These are phyloP conservation scores for Fusarium nisikadoi DNA, from an alignment of 2,329 filamentous ascomycete genomes.

Conservation along the genomic window DNA sequence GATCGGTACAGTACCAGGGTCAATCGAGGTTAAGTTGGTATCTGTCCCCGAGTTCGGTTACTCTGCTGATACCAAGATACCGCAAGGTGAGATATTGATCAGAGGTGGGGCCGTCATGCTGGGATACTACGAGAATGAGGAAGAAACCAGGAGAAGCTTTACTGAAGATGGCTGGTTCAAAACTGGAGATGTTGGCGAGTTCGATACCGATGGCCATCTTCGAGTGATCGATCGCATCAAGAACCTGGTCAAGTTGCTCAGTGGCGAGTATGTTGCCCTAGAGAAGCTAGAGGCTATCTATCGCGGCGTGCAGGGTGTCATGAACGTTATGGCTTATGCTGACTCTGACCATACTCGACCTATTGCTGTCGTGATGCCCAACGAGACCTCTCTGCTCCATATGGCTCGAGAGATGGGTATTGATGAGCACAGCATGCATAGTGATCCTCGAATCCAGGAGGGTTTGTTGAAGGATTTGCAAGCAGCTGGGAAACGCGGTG, in stretches of 20 bases:
- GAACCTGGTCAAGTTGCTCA: slow-evolving; percentile 94
- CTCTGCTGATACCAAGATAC: slow-evolving; percentile 74
- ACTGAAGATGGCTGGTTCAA: slow-evolving; percentile 94
- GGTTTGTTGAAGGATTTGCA: slow-evolving; percentile 74
- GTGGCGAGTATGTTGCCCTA: slow-evolving; percentile 96
- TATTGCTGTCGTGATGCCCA: slow-evolving; percentile 79
- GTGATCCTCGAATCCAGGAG: slow-evolving; percentile 70
- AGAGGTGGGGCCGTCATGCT: slow-evolving; percentile 78
- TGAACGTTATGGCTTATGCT: slow-evolving; percentile 88
- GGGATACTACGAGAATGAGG: slow-evolving; percentile 84
- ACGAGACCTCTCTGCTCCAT: slow-evolving; percentile 68
- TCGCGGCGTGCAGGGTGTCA: slow-evolving; percentile 77
- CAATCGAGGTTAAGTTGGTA: slow-evolving; percentile 89
- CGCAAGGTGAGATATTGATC: slow-evolving; percentile 92
- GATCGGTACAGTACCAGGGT: slow-evolving; percentile 80
- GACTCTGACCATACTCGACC: slow-evolving; percentile 78
- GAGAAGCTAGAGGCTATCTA: slow-evolving; percentile 96
- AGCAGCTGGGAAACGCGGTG: slow-evolving; percentile 69
- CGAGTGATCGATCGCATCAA: slow-evolving; percentile 95
- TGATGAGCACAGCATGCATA: slow-evolving; percentile 72
- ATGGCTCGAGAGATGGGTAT: slow-evolving; percentile 70
- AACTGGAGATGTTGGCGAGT: slow-evolving; percentile 94
- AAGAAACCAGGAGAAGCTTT: slow-evolving; percentile 81
- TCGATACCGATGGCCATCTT: slow-evolving; percentile 80
- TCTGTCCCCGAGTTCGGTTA: slow-evolving; percentile 89